Percentiles rank a stretch among this genome's conserved stretches.
Evolutionary conservation across 1,284 basidiomycete species (phyloP).

Genomic region (Mycosarcoma mackinlayi): DNA sequence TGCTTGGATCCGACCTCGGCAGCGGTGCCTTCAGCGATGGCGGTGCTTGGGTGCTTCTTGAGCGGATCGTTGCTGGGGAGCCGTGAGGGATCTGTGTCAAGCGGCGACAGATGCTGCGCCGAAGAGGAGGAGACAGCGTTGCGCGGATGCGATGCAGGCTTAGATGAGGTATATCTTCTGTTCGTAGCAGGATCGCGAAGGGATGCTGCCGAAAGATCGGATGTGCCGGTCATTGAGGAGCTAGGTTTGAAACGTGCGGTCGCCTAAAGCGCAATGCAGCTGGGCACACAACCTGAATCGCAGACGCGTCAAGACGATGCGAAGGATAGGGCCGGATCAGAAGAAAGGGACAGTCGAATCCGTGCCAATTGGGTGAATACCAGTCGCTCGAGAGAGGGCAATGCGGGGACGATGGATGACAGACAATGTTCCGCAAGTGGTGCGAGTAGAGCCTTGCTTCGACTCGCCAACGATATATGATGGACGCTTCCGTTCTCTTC

Average conservation of each 20-base stretch:
- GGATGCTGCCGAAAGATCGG: constrained; percentile 20
- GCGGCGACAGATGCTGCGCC: constrained; percentile 11
- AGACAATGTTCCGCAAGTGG: too few relatives aligned
- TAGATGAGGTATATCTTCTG: background rate
- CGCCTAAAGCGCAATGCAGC: constrained; percentile 2
- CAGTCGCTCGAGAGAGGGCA: too few relatives aligned
- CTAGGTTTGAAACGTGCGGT: background rate
- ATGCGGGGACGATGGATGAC: too few relatives aligned
- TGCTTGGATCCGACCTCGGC: constrained; percentile 38
- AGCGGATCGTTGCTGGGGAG: constrained; percentile 33
- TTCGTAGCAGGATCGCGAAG: constrained; percentile 25
- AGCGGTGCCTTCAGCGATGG: constrained; percentile 33
- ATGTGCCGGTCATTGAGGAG: constrained; percentile 35
- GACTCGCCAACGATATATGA: too few relatives aligned
- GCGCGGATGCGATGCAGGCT: constrained; percentile 9
- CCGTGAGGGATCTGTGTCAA: constrained; percentile 30
- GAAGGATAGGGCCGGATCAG: too few relatives aligned
- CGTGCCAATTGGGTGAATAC: too few relatives aligned
- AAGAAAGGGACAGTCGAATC: too few relatives aligned
- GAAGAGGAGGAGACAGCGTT: background rate
- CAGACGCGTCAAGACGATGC: background rate
- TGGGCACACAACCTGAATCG: background rate
- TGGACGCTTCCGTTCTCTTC: too few relatives aligned
- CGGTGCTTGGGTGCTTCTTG: constrained; percentile 28
- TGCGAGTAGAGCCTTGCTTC: too few relatives aligned